Evolutionary conservation across 345 rosid species (phyloP).

Genomic region (Capsella bursapastoris): DNA sequence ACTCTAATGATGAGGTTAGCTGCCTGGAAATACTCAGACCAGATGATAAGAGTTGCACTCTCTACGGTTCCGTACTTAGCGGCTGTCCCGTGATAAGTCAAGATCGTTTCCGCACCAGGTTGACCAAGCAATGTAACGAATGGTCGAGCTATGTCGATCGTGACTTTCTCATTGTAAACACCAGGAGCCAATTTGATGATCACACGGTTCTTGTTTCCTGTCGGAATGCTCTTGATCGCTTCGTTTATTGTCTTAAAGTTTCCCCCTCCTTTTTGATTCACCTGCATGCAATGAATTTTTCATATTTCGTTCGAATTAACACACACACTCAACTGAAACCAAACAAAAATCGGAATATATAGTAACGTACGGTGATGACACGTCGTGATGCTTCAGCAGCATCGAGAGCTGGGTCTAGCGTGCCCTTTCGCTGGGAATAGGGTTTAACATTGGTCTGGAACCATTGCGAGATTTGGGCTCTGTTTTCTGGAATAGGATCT

Average conservation of each 20-base stretch:
- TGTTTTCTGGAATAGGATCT: slow-evolving; percentile 45
- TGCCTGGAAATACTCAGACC: slow-evolving; percentile 41
- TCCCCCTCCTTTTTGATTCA: slow-evolving; percentile 42
- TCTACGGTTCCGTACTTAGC: slow-evolving; percentile 50
- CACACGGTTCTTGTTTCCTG: slow-evolving; percentile 59
- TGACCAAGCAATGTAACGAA: slow-evolving; percentile 60
- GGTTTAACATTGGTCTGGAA: slow-evolving; percentile 48
- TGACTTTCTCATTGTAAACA: slow-evolving; percentile 60
- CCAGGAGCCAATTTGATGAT: slow-evolving; percentile 59
- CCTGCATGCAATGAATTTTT: slow-evolving; percentile 27
- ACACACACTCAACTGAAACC: no score
- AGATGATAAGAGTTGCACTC: slow-evolving; percentile 44
- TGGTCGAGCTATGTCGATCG: slow-evolving; percentile 47
- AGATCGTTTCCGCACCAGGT: slow-evolving; percentile 47
- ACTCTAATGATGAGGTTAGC: slow-evolving; percentile 39
- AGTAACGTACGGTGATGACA: slow-evolving; percentile 46
- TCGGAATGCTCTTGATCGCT: slow-evolving; percentile 57
- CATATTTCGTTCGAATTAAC: neutral
- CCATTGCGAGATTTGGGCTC: slow-evolving; percentile 45
- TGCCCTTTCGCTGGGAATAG: slow-evolving; percentile 31
- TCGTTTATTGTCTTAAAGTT: slow-evolving; percentile 53
- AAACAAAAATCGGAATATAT: slow-evolving; percentile 34
- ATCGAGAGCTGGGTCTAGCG: slow-evolving; percentile 50
- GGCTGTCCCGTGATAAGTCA: slow-evolving; percentile 56
- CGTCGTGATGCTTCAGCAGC: slow-evolving; percentile 47